phyloP scores from a whole-genome alignment of 148 eudicot species.

The Fagopyrum tataricum region DNA sequence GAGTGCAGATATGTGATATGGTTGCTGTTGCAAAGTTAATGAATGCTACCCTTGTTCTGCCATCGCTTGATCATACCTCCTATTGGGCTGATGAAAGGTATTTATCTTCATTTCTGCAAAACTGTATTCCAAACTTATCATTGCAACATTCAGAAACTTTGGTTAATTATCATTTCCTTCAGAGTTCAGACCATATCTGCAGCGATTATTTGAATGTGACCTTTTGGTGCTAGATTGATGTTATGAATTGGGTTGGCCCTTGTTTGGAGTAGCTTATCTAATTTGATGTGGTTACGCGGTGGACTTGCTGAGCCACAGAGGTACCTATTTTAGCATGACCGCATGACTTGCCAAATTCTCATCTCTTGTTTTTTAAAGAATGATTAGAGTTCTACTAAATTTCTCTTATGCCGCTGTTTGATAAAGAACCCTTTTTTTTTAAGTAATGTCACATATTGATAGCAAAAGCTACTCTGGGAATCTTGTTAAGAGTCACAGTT shows the following conservation, averaged over 20 bases:
- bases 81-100: slow-evolving; percentile 99
- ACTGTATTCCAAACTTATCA: neutral
- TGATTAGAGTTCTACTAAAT: neutral
- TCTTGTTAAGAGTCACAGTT: neutral
- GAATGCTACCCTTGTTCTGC: slow-evolving; percentile 97
- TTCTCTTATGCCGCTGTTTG: neutral
- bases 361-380: neutral
- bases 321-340: neutral
- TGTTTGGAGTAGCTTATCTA: neutral
- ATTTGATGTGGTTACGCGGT: neutral
- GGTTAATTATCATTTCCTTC: neutral
- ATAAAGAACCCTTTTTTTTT: neutral
- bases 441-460: neutral
- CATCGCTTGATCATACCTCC: slow-evolving; percentile 92
- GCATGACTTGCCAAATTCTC: neutral
- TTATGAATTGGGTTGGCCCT: neutral
- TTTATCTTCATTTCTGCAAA: neutral
- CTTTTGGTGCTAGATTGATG: neutral
- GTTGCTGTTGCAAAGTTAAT: slow-evolving; percentile 96
- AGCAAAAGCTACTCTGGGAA: neutral
- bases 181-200: neutral
- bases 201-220: neutral
- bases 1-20: slow-evolving; percentile 99
- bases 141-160: neutral
- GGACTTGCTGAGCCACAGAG: neutral